Conservation (phyloP, 192 early-diverging fungal species). For the Podila horticola region DNA sequence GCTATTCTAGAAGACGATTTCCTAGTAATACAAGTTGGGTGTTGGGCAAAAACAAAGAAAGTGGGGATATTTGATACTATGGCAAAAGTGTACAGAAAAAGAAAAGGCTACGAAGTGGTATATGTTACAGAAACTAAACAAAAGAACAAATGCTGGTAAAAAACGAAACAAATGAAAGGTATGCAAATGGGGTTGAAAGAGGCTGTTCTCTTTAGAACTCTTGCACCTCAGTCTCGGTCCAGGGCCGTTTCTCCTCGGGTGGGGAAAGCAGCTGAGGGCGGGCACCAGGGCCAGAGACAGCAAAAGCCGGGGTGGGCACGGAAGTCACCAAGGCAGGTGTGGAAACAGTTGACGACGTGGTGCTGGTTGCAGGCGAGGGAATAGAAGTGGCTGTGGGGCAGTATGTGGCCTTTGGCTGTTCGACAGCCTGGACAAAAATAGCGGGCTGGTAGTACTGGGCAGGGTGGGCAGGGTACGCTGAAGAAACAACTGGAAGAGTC, state of each 20-base stretch:
- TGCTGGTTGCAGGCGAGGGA: not conserved
- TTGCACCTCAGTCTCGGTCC: not conserved
- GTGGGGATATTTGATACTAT: no score
- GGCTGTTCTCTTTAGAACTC: not conserved
- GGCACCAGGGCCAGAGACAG: not conserved
- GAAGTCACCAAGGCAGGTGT: not conserved
- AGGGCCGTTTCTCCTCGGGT: constrained; percentile 1
- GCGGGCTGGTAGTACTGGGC: not conserved
- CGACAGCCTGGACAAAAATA: not conserved
- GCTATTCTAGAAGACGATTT: no score
- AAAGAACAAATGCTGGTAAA: no score
- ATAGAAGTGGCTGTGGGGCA: not conserved
- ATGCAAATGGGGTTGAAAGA: no score
- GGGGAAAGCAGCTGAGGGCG: not conserved
- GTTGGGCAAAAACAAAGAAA: no score
- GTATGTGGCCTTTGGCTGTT: not conserved
- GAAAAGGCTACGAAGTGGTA: no score
- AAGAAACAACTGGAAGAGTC: not conserved
- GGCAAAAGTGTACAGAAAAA: no score
- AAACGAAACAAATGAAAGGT: no score
- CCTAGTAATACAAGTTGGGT: no score
- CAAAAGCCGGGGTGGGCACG: no score
- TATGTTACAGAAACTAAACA: no score
- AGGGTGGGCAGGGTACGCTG: not conserved
- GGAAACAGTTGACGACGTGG: not conserved